Evolutionary conservation across 257 asterid genomes (phyloP), one percentile per base, ranked within the genome.

Genomic region (Mentha longifolia): DNA sequence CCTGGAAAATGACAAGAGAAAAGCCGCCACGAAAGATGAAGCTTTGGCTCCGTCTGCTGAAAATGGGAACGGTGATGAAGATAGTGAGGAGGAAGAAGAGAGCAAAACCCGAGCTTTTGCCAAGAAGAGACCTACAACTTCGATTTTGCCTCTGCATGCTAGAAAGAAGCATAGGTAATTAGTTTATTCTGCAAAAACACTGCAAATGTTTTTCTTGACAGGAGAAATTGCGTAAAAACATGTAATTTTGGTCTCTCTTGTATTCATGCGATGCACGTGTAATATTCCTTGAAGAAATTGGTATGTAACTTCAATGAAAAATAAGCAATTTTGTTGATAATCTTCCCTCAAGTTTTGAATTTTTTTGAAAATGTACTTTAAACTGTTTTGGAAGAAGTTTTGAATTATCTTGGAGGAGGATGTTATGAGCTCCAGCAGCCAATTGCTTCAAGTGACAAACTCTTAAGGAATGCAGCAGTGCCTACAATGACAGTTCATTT

Each of bases 341-440:
- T 56, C 22, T 4, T n/a, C 3, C 61, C 61, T 0, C 3, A 54
- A 25, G 6, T 20, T 19, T 7, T 19, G 13, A 51, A 19, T 7
- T 51, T 3, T 8, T 51, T 51, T 20, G 61, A 17, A 11, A 2
- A 10, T 9, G 47, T 10, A 8, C 47, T 39, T 39, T 39, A 39
- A 39, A 39, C 43, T 39, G 43, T 39, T 22, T 28, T 28, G 31
- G 3, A 28, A 28, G 31, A 28, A 28, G 3, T 28, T 28, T 28
- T n/a, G n/a, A n/a, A n/a, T n/a, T n/a, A n/a, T n/a, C 99, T 79
- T 92, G 98, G 52, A 82, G 95, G 70, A 95, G 96, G 84, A 95
- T 72, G 70, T 95, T 84, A 80, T 95, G 98, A 81, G 98, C 89
- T 56, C 95, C 98, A 13, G 92, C 98, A 51, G 99, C 95, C 86